A percentile compares a stretch with the other conserved stretches of the same genome.
Conservation (phyloP, 768 basidiomycete genomes). For the Tricholoma matsutake region DNA sequence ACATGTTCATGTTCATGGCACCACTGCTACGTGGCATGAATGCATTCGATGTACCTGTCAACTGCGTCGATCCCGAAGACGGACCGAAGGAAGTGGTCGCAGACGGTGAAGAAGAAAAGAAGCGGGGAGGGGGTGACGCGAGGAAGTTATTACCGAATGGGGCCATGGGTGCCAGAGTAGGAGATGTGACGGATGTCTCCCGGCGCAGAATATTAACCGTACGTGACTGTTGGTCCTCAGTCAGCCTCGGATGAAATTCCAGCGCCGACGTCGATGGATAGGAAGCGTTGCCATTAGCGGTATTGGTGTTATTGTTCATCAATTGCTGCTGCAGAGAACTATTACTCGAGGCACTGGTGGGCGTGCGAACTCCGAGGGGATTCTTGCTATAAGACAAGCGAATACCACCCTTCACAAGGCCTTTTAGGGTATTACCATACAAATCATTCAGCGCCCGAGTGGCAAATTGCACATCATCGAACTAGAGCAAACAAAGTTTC, state of each 20-base stretch:
- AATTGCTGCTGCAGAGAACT: slow-evolving; percentile 42
- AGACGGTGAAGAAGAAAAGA: slow-evolving; percentile 35
- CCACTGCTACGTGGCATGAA: slow-evolving; percentile 34
- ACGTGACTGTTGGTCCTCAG: slow-evolving; percentile 18
- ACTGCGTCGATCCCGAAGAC: slow-evolving; percentile 23
- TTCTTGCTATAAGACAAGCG: slow-evolving; percentile 98
- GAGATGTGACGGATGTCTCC: slow-evolving; percentile 17
- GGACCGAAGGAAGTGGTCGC: slow-evolving; percentile 22
- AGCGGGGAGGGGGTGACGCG: slow-evolving; percentile 45
- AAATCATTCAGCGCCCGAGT: slow-evolving; percentile 85
- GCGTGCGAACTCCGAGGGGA: slow-evolving; percentile 88
- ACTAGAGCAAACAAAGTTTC: slow-evolving; percentile 43
- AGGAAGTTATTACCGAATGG: slow-evolving; percentile 31
- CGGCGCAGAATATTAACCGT: slow-evolving; percentile 20
- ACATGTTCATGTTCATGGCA: slow-evolving; percentile 19
- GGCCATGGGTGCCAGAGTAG: slow-evolving; percentile 15
- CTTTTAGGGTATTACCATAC: slow-evolving; percentile 88
- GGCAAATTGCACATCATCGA: slow-evolving; percentile 85
- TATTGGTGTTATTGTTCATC: slow-evolving; percentile 28
- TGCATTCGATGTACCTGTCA: slow-evolving; percentile 30
- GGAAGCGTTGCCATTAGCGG: slow-evolving; percentile 2
- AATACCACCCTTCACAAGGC: slow-evolving; percentile 95
- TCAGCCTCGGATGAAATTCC: slow-evolving; percentile 16
- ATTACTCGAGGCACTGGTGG: slow-evolving; percentile 52
- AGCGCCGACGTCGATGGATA: slow-evolving; percentile 10